Conservation (phyloP, 306 rosid genomes). For the Phaseolus lunatus region DNA sequence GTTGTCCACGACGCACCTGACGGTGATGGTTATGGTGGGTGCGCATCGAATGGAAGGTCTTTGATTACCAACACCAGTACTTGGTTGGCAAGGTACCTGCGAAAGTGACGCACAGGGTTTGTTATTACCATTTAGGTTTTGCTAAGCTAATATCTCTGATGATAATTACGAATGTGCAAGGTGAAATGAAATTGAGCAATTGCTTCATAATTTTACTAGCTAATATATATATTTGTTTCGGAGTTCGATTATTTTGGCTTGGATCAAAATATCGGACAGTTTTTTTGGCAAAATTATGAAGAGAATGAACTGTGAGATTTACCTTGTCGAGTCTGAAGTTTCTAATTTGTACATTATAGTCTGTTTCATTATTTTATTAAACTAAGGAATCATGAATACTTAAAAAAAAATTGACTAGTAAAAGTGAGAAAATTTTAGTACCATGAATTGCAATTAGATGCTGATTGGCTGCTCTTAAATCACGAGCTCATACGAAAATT, state of each 20-base stretch:
- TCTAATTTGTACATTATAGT: not conserved
- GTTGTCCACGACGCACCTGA: conserved; percentile 51
- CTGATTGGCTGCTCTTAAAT: conserved; percentile 4
- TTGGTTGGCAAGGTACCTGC: conserved; percentile 60
- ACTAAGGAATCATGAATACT: not conserved
- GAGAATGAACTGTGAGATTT: conserved; percentile 13
- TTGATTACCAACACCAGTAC: conserved; percentile 60
- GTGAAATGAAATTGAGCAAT: not conserved
- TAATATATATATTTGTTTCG: not conserved
- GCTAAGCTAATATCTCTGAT: not conserved
- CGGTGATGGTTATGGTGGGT: conserved; percentile 25
- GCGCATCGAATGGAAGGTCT: conserved; percentile 67
- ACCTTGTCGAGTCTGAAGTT: not conserved
- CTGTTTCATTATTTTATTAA: not conserved
- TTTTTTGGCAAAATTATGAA: not conserved
- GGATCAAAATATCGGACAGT: not conserved
- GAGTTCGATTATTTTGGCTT: conserved; percentile 2
- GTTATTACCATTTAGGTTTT: conserved; percentile 43
- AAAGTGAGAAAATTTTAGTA: not conserved
- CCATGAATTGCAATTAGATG: not conserved
- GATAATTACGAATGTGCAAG: not conserved
- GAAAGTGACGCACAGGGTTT: conserved; percentile 40
- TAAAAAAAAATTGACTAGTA: not conserved
- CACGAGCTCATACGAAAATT: not conserved
- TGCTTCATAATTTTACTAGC: not conserved